Conservation (phyloP, 1,284 basidiomycete species). For the Microbotryum intermedium region DNA sequence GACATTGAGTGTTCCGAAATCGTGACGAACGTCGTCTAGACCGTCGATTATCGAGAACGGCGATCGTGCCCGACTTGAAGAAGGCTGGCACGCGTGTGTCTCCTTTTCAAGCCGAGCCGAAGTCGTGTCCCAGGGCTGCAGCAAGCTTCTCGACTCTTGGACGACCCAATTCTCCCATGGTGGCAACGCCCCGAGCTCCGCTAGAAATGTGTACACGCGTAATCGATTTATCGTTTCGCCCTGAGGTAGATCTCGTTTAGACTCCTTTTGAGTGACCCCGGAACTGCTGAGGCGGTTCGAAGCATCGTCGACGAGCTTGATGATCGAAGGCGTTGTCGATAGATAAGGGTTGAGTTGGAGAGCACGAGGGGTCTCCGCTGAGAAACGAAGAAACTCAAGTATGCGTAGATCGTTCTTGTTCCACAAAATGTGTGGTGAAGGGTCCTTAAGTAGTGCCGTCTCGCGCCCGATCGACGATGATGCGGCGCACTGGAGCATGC, state of each 20-base stretch:
- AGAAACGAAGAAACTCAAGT: conserved; percentile 56
- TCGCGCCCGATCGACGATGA: conserved; percentile 25
- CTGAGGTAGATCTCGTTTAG: conserved; percentile 33
- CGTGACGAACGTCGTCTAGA: conserved; percentile 53
- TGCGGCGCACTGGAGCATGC: conserved; percentile 29
- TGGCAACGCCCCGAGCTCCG: conserved; percentile 12
- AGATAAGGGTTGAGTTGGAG: conserved; percentile 59
- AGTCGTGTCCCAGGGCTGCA: too few species aligned
- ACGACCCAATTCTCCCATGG: conserved; percentile 24
- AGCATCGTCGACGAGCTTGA: conserved; percentile 46
- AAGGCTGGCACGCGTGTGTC: conserved; percentile 18
- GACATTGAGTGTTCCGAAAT: conserved; percentile 72
- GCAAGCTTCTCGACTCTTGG: conserved; percentile 1
- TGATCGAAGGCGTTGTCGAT: conserved; percentile 50
- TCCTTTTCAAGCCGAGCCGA: background rate
- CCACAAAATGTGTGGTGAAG: conserved; percentile 28
- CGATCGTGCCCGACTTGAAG: background rate
- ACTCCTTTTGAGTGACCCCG: conserved; percentile 28
- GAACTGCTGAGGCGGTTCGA: conserved; percentile 22
- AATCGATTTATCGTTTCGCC: conserved; percentile 39
- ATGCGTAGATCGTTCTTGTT: conserved; percentile 59
- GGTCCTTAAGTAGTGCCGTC: conserved; percentile 31
- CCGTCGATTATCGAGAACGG: background rate
- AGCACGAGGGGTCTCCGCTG: conserved; percentile 52
- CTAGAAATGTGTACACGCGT: conserved; percentile 11